Evolutionary conservation across 768 basidiomycete species (phyloP).

Genomic region (Suillus subluteus): DNA sequence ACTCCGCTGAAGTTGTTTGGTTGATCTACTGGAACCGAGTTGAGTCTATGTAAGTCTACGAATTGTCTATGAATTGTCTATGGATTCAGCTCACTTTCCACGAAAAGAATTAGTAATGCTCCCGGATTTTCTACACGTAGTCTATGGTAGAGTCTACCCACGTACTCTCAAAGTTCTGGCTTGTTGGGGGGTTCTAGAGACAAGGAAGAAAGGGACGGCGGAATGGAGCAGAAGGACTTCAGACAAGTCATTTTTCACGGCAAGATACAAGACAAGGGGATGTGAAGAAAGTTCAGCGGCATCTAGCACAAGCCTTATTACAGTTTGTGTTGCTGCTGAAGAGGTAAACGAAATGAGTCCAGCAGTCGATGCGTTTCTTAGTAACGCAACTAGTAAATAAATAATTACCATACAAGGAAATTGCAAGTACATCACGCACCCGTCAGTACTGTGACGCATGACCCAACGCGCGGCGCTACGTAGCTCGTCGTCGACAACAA

Average conservation of each 20-base stretch:
- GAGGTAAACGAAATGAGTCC: conserved; percentile 66
- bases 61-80: not conserved
- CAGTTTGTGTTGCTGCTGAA: conserved; percentile 49
- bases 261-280: conserved; percentile 75
- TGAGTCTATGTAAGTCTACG: not conserved
- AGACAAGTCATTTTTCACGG: conserved; percentile 66
- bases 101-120: too few relatives aligned
- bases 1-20: conserved; percentile 4
- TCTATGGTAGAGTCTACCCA: conserved; percentile 3
- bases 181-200: too few relatives aligned
- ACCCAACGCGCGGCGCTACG: not conserved
- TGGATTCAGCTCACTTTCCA: not conserved
- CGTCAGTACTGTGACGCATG: not conserved
- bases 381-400: conserved; percentile 31
- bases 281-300: conserved; percentile 65
- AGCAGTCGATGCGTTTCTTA: conserved; percentile 44
- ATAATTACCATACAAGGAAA: not conserved
- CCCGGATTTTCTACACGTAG: not conserved
- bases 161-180: too few relatives aligned
- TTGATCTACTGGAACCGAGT: not conserved
- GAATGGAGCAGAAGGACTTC: conserved; percentile 77
- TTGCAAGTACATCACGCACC: not conserved
- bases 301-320: conserved; percentile 66
- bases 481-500: not conserved
- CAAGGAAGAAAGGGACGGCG: conserved; percentile 79